Percentiles rank a stretch among this genome's conserved stretches.
These are phyloP conservation scores for Penicillium ucsense DNA, from an alignment of 495 filamentous ascomycete species.

Conservation along the genomic window DNA sequence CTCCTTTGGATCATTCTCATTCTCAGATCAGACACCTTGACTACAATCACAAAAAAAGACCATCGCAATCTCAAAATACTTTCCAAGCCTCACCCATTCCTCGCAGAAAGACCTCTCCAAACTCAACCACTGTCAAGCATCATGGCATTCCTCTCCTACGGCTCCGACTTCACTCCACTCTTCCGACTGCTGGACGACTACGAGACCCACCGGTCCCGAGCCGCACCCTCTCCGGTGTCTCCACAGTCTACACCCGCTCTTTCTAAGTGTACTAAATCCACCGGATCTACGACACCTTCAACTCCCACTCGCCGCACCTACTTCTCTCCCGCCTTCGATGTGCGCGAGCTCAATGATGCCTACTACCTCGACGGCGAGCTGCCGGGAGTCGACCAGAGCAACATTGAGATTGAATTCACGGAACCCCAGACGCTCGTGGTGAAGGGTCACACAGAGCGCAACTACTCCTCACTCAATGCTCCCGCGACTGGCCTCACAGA, in stretches of 20 bases:
- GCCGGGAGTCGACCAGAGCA: constrained; percentile 67
- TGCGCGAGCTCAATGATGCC: constrained; percentile 52
- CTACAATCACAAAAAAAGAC: too few species aligned
- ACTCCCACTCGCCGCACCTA: constrained; percentile 19
- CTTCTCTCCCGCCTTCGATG: constrained; percentile 73
- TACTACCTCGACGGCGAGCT: constrained; percentile 87
- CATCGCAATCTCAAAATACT: not conserved
- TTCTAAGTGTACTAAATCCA: not conserved
- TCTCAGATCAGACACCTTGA: not conserved
- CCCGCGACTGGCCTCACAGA: not conserved
- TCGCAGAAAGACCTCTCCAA: not conserved
- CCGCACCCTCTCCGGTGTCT: constrained; percentile 7
- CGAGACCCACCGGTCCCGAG: constrained; percentile 37
- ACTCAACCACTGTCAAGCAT: not conserved
- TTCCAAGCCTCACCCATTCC: not conserved
- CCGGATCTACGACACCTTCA: constrained; percentile 7
- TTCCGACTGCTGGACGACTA: constrained; percentile 74
- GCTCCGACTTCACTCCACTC: constrained; percentile 51
- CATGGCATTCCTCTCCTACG: constrained; percentile 60
- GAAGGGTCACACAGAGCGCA: constrained; percentile 55
- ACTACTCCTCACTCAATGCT: constrained; percentile 23
- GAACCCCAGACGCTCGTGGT: constrained; percentile 69
- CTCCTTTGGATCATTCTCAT: not conserved
- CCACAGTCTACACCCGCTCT: not conserved
- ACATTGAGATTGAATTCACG: constrained; percentile 76